Conservation (phyloP, 148 eudicot species). For the Cornus suecica region DNA sequence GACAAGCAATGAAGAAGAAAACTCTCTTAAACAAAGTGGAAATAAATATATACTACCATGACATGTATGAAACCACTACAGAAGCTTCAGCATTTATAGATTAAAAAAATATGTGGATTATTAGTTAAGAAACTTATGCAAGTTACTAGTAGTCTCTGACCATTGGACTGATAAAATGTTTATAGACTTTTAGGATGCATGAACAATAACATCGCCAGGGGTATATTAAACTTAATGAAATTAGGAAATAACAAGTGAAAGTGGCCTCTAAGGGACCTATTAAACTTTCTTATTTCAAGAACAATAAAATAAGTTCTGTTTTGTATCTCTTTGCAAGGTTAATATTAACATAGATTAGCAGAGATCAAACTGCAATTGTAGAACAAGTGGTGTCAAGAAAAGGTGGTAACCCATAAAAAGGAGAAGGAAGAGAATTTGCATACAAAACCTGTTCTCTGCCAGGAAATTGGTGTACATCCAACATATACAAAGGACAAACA, state of each 20-base stretch:
- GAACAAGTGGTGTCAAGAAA: neutral
- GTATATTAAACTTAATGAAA: neutral
- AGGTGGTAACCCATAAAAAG: neutral
- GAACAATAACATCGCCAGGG: neutral
- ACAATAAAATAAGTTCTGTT: no score
- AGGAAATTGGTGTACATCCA: neutral
- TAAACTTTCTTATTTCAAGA: neutral
- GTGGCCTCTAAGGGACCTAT: neutral
- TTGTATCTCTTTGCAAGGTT: neutral
- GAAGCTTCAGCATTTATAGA: no score
- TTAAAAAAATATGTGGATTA: no score
- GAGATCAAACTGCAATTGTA: neutral
- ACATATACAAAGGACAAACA: no score
- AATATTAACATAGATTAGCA: neutral
- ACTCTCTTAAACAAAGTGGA: neutral
- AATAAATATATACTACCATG: neutral
- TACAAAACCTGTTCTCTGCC: neutral
- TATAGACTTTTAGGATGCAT: neutral
- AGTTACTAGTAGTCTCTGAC: no score
- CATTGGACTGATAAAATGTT: no score
- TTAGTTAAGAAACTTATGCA: no score
- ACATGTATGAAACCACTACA: no score
- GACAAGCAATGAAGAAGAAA: neutral
- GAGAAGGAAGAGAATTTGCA: neutral
- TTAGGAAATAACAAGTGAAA: neutral